These are phyloP conservation scores for Chaetothyriales sp. DNA, from an alignment of 2,329 filamentous ascomycete species.

Conservation along the genomic window DNA sequence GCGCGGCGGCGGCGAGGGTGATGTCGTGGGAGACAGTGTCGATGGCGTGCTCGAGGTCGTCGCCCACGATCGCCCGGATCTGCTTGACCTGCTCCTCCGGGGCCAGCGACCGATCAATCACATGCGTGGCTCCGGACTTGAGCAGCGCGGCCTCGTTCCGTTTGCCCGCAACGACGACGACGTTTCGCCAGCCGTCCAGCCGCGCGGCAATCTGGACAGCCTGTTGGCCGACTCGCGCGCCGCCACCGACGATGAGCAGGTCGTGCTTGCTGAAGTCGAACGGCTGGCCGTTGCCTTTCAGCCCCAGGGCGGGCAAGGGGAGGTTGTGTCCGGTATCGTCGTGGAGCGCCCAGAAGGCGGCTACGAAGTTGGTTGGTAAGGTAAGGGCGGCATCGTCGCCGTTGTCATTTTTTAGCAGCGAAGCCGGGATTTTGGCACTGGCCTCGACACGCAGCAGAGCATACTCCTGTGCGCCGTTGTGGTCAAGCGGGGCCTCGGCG, in stretches of 20 bases:
- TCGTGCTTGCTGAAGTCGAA: slow-evolving; percentile 13
- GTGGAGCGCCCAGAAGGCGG: slow-evolving; percentile 25
- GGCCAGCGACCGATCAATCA: slow-evolving; percentile 26
- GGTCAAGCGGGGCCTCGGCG: not conserved
- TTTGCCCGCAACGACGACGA: slow-evolving; percentile 22
- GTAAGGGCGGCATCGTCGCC: slow-evolving; percentile 25
- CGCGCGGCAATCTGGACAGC: slow-evolving; percentile 17
- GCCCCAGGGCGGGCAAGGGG: slow-evolving; percentile 8
- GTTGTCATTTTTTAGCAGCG: slow-evolving; percentile 5
- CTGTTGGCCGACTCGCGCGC: slow-evolving; percentile 16
- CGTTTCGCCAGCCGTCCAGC: slow-evolving; percentile 24
- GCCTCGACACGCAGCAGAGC: slow-evolving; percentile 20
- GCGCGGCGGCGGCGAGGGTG: slow-evolving; percentile 21
- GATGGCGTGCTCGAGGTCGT: slow-evolving; percentile 26
- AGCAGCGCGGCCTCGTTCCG: slow-evolving; percentile 20
- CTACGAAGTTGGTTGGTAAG: slow-evolving; percentile 24
- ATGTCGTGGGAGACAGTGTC: slow-evolving; percentile 21
- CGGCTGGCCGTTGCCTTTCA: slow-evolving; percentile 4
- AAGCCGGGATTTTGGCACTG: slow-evolving; percentile 22
- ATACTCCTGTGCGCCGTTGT: slow-evolving; percentile 27
- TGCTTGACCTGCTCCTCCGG: slow-evolving; percentile 19
- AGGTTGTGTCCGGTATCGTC: slow-evolving; percentile 19
- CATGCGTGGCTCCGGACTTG: slow-evolving; percentile 26
- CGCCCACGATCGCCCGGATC: slow-evolving; percentile 25
- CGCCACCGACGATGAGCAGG: slow-evolving; percentile 18